Evolutionary conservation across 2,329 filamentous ascomycete genomes (phyloP), one percentile per base, ranked within the genome.

Genomic region (Dothideomycetes sp.): DNA sequence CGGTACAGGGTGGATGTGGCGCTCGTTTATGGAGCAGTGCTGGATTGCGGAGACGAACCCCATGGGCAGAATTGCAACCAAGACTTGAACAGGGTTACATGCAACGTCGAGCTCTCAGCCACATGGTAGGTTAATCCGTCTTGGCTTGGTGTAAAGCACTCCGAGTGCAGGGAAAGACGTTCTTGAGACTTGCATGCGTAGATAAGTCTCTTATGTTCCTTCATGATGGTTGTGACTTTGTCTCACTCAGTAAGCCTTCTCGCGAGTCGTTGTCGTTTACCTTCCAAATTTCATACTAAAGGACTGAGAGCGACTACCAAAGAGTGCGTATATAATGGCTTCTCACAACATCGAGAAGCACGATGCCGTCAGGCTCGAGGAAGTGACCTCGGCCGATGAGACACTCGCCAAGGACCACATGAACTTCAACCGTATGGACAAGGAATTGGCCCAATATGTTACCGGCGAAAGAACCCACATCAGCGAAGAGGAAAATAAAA

Each of bases 381-480:
- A 64, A 18, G 65, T 70, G 4, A 45, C 69, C 36, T 72, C 68
- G 1, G 57, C 53, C 13, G 60, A 57, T 13, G 64, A 67, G 42
- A 59, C 33, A 2, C 36, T 63, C 32, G 56, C 69, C 41, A 70
- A 69, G 40, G 71, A 73, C 40, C 64, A 70, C 38, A 66, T 72
- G 45, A 67, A 82, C 69, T 69, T 73, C 47, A 59, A 67, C 17
- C 70, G 71, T 51, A 70, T 85, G 41, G 82, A 87, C 60, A 68
- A 72, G 41, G 82, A 87, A 61, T 65, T 87, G 25, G 78, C 80
- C 35, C 73, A 79, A 56, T 87, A 87, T 62, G 74, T 76, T 19
- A 69, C 69, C 15, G 68, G 70, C 15, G 68, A 57, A 13, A 64
- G 63, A 5, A 63, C 84, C 35, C 62, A 73, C 2, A 76, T 86